These are phyloP conservation scores for Phytophthora idaei DNA, from an alignment of 352 stramenopile genomes.

Conservation along the genomic window DNA sequence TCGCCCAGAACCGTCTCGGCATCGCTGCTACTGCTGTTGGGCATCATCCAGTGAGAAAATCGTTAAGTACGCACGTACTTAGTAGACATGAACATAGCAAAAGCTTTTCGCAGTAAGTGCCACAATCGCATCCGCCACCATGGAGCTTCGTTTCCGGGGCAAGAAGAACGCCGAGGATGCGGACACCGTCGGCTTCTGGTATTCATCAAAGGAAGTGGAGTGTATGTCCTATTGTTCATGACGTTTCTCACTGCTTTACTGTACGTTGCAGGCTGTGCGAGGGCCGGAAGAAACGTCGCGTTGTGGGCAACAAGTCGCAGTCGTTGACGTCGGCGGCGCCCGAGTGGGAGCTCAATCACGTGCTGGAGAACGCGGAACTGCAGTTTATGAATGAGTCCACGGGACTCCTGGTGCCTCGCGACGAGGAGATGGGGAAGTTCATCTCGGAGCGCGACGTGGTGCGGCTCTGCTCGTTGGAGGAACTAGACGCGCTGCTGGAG, in stretches of 20 bases:
- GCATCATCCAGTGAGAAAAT: conserved; percentile 10
- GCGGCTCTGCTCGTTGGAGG: conserved; percentile 60
- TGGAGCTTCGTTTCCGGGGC: conserved; percentile 54
- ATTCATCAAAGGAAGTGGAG: background rate
- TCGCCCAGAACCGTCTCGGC: conserved; percentile 48
- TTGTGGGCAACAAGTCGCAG: conserved; percentile 50
- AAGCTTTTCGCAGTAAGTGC: conserved; percentile 2
- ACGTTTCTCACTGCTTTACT: background rate
- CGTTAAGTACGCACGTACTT: conserved; percentile 24
- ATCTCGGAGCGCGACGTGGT: conserved; percentile 77
- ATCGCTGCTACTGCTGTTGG: conserved; percentile 31
- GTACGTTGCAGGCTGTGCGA: conserved; percentile 62
- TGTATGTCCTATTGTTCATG: background rate
- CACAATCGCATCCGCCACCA: conserved; percentile 21
- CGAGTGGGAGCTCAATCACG: conserved; percentile 57
- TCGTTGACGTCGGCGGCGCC: conserved; percentile 45
- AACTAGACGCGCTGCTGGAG: conserved; percentile 66
- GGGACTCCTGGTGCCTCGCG: conserved; percentile 61
- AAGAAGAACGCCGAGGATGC: conserved; percentile 55
- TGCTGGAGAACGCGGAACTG: conserved; percentile 43
- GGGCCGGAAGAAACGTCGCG: conserved; percentile 69
- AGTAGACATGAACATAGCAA: background rate
- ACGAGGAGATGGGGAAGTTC: conserved; percentile 62
- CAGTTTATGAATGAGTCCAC: conserved; percentile 85
- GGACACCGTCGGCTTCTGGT: conserved; percentile 67